Conservation (phyloP, 768 basidiomycete genomes). For the Trametopsis cervina region DNA sequence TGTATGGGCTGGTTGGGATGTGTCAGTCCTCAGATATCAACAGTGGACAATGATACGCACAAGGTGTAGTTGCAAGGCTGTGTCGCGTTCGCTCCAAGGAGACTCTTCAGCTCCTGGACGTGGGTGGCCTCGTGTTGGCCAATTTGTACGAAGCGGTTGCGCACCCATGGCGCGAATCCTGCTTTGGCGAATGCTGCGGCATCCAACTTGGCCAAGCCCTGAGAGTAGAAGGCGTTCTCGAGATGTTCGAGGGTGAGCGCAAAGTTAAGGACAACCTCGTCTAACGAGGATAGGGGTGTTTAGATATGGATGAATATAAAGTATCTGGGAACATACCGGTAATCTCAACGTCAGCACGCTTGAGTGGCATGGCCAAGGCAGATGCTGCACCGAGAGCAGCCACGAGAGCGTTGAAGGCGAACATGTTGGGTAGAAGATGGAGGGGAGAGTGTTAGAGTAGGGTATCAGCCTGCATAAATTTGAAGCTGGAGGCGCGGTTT, state of each 20-base stretch:
- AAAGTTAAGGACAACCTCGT: constrained; percentile 33
- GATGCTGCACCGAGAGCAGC: neutral
- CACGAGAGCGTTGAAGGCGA: neutral
- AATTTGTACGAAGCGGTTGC: constrained; percentile 46
- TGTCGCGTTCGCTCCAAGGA: constrained; percentile 38
- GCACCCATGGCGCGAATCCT: constrained; percentile 44
- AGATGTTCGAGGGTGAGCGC: constrained; percentile 45
- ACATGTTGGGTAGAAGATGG: neutral
- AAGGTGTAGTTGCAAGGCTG: constrained; percentile 55
- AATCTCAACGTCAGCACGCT: no score
- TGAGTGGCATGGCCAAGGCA: neutral
- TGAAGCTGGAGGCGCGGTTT: neutral
- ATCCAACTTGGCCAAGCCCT: constrained; percentile 39
- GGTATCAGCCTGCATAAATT: neutral
- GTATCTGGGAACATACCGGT: no score
- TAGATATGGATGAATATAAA: neutral
- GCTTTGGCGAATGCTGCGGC: constrained; percentile 37
- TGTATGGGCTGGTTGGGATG: constrained; percentile 27
- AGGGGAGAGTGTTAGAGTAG: neutral
- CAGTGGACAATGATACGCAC: constrained; percentile 26
- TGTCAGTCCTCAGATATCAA: neutral
- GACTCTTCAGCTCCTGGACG: constrained; percentile 41
- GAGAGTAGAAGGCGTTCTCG: constrained; percentile 37
- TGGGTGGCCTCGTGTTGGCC: constrained; percentile 48
- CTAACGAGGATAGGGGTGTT: constrained; percentile 7